These are phyloP conservation scores for Echria macrotheca DNA, from an alignment of 495 filamentous ascomycete genomes.

Conservation along the genomic window DNA sequence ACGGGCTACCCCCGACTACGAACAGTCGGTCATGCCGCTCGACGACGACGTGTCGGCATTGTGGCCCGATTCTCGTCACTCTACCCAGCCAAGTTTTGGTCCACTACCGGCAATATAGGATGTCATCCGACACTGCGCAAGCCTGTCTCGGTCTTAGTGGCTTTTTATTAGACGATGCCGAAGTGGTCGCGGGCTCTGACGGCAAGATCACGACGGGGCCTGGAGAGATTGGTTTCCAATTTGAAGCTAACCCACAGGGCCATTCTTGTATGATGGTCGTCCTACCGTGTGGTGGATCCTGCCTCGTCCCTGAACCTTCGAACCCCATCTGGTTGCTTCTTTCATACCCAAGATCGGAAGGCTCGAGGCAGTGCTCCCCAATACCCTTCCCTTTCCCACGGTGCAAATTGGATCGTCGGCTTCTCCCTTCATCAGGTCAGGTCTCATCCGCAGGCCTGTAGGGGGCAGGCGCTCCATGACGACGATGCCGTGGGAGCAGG, in stretches of 20 bases:
- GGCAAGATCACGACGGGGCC: neutral
- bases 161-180: too few species aligned
- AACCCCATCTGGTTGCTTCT: neutral
- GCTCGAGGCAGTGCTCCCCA: neutral
- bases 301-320: neutral
- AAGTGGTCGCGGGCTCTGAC: too few species aligned
- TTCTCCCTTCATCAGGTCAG: neutral
- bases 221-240: conserved; percentile 1
- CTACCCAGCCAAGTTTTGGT: too few species aligned
- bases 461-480: too few species aligned
- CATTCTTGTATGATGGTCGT: neutral
- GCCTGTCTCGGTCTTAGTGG: too few species aligned
- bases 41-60: too few species aligned
- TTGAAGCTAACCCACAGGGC: neutral
- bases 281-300: conserved; percentile 1
- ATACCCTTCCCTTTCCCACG: neutral
- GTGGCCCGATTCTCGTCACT: too few species aligned
- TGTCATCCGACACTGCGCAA: too few species aligned
- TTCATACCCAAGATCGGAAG: neutral
- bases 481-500: too few species aligned
- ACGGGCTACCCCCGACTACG: too few species aligned
- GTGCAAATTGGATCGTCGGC: neutral
- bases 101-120: too few species aligned
- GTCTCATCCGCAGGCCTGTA: neutral
- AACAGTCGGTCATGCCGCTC: too few species aligned